phyloP scores from a whole-genome alignment of 192 early-diverging fungal genomes.

The Phycomyces blakesleeanus region DNA sequence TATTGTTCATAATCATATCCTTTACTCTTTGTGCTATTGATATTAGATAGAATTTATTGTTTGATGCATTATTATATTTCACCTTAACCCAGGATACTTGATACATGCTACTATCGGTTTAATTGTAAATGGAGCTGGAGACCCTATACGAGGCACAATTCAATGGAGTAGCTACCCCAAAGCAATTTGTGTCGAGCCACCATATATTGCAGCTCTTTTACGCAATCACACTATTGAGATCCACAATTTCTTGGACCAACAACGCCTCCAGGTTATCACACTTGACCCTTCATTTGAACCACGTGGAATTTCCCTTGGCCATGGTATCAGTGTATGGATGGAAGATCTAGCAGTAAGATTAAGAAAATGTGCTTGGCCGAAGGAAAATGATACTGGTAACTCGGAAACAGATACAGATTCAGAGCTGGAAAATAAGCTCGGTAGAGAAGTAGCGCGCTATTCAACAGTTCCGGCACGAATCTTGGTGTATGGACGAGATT shows the following conservation, averaged over 20 bases:
- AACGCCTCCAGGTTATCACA: conserved; percentile 51
- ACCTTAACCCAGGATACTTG: conserved; percentile 15
- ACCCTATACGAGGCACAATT: conserved; percentile 67
- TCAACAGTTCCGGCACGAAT: conserved; percentile 45
- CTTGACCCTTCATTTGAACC: conserved; percentile 39
- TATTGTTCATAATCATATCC: conserved; percentile 30
- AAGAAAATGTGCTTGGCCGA: conserved; percentile 10
- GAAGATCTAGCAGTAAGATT: conserved; percentile 34
- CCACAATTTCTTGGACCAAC: conserved; percentile 69
- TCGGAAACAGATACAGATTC: conserved; percentile 3
- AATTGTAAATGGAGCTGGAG: conserved; percentile 63
- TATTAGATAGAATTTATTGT: not conserved
- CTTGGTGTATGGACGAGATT: conserved; percentile 53
- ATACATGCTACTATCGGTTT: conserved; percentile 61
- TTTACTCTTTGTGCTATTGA: conserved; percentile 16
- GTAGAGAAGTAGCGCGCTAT: conserved; percentile 26
- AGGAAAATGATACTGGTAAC: not conserved
- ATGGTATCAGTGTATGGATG: conserved; percentile 49
- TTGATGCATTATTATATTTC: conserved; percentile 12
- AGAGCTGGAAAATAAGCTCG: conserved; percentile 3
- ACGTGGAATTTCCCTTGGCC: conserved; percentile 48
- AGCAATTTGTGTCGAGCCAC: conserved; percentile 66
- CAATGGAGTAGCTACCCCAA: conserved; percentile 51
- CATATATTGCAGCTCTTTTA: conserved; percentile 69
- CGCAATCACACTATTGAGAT: conserved; percentile 66